phyloP scores from a whole-genome alignment of 2,329 filamentous ascomycete genomes.

The Fusarium hainanense region DNA sequence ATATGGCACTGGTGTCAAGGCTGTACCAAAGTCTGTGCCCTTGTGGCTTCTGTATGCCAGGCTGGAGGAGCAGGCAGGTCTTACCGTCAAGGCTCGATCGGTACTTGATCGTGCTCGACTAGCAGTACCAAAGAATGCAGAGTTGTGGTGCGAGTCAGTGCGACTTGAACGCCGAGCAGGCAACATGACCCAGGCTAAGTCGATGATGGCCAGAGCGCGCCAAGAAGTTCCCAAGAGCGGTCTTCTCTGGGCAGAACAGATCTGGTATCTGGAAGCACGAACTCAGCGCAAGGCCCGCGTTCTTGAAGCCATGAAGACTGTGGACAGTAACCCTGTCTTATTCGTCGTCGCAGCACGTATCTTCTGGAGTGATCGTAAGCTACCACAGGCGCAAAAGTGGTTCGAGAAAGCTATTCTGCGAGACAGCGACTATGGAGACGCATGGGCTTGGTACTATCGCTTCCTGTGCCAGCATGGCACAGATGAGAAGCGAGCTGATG shows the following conservation, averaged over 20 bases:
- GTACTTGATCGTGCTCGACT: slow-evolving; percentile 92
- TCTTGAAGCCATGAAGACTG: slow-evolving; percentile 95
- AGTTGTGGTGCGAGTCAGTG: slow-evolving; percentile 94
- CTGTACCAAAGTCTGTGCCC: slow-evolving; percentile 83
- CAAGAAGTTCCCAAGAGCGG: slow-evolving; percentile 92
- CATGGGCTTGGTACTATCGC: slow-evolving; percentile 98
- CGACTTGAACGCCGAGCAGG: slow-evolving; percentile 89
- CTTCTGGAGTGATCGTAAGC: slow-evolving; percentile 91
- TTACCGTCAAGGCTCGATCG: slow-evolving; percentile 90
- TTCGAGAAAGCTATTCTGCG: slow-evolving; percentile 95
- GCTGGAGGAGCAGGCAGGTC: slow-evolving; percentile 85
- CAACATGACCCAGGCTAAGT: slow-evolving; percentile 85
- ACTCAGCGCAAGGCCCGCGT: slow-evolving; percentile 93
- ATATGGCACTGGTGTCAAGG: slow-evolving; percentile 87
- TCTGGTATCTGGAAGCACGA: slow-evolving; percentile 91
- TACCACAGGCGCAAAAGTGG: slow-evolving; percentile 96
- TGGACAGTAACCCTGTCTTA: slow-evolving; percentile 88
- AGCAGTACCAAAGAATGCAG: slow-evolving; percentile 83
- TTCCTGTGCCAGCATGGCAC: slow-evolving; percentile 94
- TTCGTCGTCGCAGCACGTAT: slow-evolving; percentile 94
- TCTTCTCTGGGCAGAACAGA: slow-evolving; percentile 91
- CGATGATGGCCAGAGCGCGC: slow-evolving; percentile 91
- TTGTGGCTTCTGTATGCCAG: slow-evolving; percentile 91
- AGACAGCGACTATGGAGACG: slow-evolving; percentile 88
- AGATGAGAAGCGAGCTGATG: slow-evolving; percentile 88